phyloP scores from a whole-genome alignment of 139 green algal species.

The Ostreobium quekettii region DNA sequence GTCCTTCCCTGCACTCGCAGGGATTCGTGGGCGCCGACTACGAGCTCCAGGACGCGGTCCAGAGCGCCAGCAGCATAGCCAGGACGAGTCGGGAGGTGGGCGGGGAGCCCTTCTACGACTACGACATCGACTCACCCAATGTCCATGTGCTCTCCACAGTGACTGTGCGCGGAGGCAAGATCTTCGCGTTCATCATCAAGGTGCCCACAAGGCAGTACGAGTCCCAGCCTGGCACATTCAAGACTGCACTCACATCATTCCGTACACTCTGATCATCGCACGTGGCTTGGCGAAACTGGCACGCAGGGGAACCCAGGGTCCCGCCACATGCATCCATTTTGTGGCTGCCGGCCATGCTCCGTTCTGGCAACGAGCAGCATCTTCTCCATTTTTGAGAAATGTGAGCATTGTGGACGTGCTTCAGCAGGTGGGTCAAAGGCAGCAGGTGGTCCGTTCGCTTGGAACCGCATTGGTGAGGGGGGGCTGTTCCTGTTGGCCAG shows the following conservation, averaged over 20 bases:
- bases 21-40: constrained; percentile 64
- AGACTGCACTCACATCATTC: background rate
- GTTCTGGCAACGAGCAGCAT: too few relatives aligned
- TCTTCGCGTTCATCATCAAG: constrained; percentile 28
- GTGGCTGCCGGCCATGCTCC: too few relatives aligned
- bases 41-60: constrained; percentile 41
- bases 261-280: constrained; percentile 6
- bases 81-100: constrained; percentile 31
- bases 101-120: constrained; percentile 46
- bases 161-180: constrained; percentile 50
- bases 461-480: too few relatives aligned
- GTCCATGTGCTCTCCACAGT: constrained; percentile 42
- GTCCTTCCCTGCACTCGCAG: too few relatives aligned
- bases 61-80: background rate
- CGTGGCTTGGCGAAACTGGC: too few relatives aligned
- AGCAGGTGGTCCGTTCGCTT: too few relatives aligned
- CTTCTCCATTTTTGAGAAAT: too few relatives aligned
- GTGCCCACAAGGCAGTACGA: background rate
- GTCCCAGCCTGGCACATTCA: background rate
- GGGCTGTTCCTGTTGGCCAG: too few relatives aligned
- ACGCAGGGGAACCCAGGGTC: too few relatives aligned
- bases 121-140: constrained; percentile 24
- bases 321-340: too few relatives aligned
- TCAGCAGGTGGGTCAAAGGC: too few relatives aligned
- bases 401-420: too few relatives aligned